Conservation (phyloP, 78 protist species). For the Guillardia theta region DNA sequence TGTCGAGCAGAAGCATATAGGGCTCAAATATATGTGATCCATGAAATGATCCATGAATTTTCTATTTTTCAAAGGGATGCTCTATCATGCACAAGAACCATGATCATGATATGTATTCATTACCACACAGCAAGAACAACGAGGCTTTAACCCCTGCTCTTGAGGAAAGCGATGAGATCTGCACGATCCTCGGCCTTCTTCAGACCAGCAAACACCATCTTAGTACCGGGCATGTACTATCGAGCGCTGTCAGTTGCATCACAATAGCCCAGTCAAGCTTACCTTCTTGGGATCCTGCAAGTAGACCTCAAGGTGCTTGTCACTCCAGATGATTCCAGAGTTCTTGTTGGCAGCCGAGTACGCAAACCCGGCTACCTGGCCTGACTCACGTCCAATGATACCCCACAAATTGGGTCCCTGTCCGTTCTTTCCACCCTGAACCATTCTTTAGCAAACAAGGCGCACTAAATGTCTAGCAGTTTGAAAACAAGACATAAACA, state of each 20-base stretch:
- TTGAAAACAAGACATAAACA: no score
- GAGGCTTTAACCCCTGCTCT: constrained; percentile 15
- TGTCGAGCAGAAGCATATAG: no score
- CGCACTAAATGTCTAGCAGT: no score
- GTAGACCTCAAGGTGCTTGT: constrained; percentile 79
- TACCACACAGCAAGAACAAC: no score
- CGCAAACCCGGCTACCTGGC: constrained; percentile 73
- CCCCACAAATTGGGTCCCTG: constrained; percentile 87
- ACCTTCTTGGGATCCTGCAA: constrained; percentile 55
- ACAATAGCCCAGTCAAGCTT: not conserved
- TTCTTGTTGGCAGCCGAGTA: constrained; percentile 85
- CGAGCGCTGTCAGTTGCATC: not conserved
- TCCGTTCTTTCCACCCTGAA: constrained; percentile 67
- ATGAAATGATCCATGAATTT: no score
- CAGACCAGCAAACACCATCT: constrained; percentile 89
- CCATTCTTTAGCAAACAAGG: no score
- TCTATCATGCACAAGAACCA: no score
- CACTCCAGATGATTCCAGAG: constrained; percentile 81
- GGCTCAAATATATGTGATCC: no score
- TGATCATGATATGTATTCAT: no score
- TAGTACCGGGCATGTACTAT: constrained; percentile 90
- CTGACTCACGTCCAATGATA: constrained; percentile 77
- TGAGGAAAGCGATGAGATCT: constrained; percentile 51
- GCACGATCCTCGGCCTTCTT: constrained; percentile 64
- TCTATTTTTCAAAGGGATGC: no score